Percentiles rank a stretch among this genome's conserved stretches.
Evolutionary conservation across 2,329 filamentous ascomycete genomes (phyloP).

Genomic region (Nigrospora sphaerica): DNA sequence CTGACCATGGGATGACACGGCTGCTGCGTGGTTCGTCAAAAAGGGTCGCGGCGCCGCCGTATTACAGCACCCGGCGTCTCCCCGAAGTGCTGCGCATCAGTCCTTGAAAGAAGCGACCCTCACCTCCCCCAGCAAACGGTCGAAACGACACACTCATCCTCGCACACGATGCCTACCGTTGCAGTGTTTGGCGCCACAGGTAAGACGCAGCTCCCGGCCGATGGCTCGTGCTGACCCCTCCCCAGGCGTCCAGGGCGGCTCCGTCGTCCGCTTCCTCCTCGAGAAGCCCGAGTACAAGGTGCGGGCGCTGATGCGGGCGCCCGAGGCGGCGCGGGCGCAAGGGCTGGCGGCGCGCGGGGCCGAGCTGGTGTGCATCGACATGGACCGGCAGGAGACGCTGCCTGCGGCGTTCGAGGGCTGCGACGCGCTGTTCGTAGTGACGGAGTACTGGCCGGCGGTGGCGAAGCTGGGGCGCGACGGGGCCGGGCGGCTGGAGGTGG

Average conservation of each 20-base stretch:
- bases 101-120: no score
- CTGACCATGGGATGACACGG: no score
- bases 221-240: no score
- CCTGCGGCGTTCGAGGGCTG: slow-evolving; percentile 13
- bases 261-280: slow-evolving; percentile 10
- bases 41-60: no score
- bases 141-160: no score
- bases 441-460: slow-evolving; percentile 18
- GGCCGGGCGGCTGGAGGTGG: slow-evolving; percentile 9
- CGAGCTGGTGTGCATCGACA: slow-evolving; percentile 15
- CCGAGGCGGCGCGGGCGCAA: slow-evolving; percentile 8
- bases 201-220: no score
- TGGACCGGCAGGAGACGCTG: slow-evolving; percentile 9
- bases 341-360: slow-evolving; percentile 9
- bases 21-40: no score
- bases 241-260: slow-evolving; percentile 10
- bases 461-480: slow-evolving; percentile 1
- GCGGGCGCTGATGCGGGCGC: slow-evolving; percentile 17
- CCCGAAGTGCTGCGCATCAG: no score
- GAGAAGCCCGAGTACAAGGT: slow-evolving; percentile 11
- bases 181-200: slow-evolving; percentile 2
- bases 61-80: no score
- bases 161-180: background rate
- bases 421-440: slow-evolving; percentile 20
- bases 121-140: no score